Percentiles rank a stretch among this genome's conserved stretches.
phyloP scores from a whole-genome alignment of 2,329 filamentous ascomycete genomes.

The Aspergillus hortae region DNA sequence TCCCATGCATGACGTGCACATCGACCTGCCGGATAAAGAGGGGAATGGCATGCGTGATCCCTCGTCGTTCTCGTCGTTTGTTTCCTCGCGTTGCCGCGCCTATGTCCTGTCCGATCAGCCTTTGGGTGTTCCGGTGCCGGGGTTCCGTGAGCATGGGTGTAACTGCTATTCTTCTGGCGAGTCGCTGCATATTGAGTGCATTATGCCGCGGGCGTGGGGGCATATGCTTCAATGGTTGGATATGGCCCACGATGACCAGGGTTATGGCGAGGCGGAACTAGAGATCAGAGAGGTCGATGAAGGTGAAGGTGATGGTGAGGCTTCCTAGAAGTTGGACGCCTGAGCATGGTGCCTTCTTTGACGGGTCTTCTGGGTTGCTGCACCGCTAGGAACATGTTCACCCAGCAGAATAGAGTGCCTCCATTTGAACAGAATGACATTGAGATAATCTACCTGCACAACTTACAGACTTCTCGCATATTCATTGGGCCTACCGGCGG shows the following conservation, averaged over 20 bases:
- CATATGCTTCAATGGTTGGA: slow-evolving; percentile 61
- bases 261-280: too few relatives aligned
- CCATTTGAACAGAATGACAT: too few relatives aligned
- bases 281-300: too few relatives aligned
- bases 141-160: slow-evolving; percentile 56
- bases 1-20: slow-evolving; percentile 31
- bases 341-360: too few relatives aligned
- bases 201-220: slow-evolving; percentile 56
- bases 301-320: too few relatives aligned
- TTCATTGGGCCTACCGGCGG: too few relatives aligned
- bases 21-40: slow-evolving; percentile 22
- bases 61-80: slow-evolving; percentile 27
- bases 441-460: too few relatives aligned
- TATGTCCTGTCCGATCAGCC: slow-evolving; percentile 57
- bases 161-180: slow-evolving; percentile 69
- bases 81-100: slow-evolving; percentile 55
- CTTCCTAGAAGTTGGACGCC: too few relatives aligned
- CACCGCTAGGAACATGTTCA: too few relatives aligned
- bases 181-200: slow-evolving; percentile 54
- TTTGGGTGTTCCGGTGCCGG: slow-evolving; percentile 52
- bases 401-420: too few relatives aligned
- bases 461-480: too few relatives aligned
- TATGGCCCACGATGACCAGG: slow-evolving; percentile 47
- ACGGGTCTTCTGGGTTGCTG: too few relatives aligned
- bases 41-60: not conserved